Conservation (phyloP, 2,329 filamentous ascomycete species). For the Alternaria sp. region DNA sequence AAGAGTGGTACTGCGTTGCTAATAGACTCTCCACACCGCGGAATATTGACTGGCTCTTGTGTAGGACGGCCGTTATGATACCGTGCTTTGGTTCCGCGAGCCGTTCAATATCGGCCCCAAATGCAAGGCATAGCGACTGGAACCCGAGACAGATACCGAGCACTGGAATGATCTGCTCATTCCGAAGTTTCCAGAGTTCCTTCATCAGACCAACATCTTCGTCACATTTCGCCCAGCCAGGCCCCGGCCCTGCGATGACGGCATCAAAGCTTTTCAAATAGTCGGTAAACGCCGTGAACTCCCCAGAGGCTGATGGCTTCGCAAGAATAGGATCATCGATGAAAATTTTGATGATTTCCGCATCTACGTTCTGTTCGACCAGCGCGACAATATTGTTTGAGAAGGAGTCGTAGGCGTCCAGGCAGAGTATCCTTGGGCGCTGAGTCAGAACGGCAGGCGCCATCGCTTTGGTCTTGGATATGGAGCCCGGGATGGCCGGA, state of each 20-base stretch:
- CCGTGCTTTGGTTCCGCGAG: conserved; percentile 81
- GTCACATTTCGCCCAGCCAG: conserved; percentile 75
- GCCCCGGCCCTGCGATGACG: conserved; percentile 88
- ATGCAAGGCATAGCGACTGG: conserved; percentile 75
- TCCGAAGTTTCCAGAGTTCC: conserved; percentile 72
- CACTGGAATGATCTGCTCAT: conserved; percentile 70
- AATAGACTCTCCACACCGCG: conserved; percentile 63
- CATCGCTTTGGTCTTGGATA: conserved; percentile 21
- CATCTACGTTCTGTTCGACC: conserved; percentile 71
- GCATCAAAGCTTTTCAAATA: conserved; percentile 73
- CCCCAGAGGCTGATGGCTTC: background rate
- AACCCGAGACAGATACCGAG: conserved; percentile 91
- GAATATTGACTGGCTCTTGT: conserved; percentile 70
- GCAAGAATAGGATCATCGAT: conserved; percentile 60
- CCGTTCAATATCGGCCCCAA: conserved; percentile 70
- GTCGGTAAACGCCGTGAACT: conserved; percentile 46
- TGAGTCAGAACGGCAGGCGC: conserved; percentile 34
- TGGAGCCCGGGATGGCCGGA: background rate
- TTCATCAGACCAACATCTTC: conserved; percentile 84
- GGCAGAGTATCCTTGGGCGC: conserved; percentile 71
- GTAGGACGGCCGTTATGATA: conserved; percentile 73
- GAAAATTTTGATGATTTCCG: conserved; percentile 71
- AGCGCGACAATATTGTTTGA: conserved; percentile 92
- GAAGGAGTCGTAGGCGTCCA: conserved; percentile 97
- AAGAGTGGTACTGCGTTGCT: conserved; percentile 78